Base-by-base conservation (phyloP, 129 eudicot genomes). In the Solidago caesia region DNA sequence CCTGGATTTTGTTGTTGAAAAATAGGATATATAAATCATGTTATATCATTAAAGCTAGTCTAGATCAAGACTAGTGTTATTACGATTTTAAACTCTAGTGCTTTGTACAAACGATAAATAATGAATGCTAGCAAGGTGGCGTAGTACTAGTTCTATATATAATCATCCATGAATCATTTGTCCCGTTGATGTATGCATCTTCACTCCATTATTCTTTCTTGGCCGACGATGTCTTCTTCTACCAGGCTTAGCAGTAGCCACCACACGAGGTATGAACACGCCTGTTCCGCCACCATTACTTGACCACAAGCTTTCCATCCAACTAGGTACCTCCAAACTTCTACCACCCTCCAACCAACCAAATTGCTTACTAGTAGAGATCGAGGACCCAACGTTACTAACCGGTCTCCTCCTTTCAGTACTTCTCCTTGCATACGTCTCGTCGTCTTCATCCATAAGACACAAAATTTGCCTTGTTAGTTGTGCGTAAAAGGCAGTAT, bases 191-290 rank as follows among this genome's bases (percentile, higher is more conserved):
- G 74, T 42, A 71, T 56, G 69, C 46, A 67, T 64, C 43, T 71
- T 48, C 26, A 42, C 82, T 47, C 66, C 48, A 7, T 53, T 57
- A 25, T 59, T 71, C 73, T 64, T 71, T 49, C 82, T 59, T 76
- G 85, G 11, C 67, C 49, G 57, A 64, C 67, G 83, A 14, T 48
- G 75, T 73, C 70, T 57, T 76, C 78, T 86, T 68, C 77, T 84
- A 27, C 79, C 77, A 12, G 83, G 75, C 13, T 84, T 81, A 44
- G 62, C n/a, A 10, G 56, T 12, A 14, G 64, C 53, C 66, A 77
- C 79, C 14, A 16, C 70, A 15, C 76, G 87, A 9, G 97, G 97
- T 75, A 91, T 91, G 81, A 91, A 91, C 66, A 91, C 97, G 29
- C 97, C 97, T 4, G 97, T 91, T 45, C 97, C 92, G 5, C 5